Evolutionary conservation across 495 filamentous ascomycete species (phyloP).

Genomic region (Polyplosphaeria fusca): DNA sequence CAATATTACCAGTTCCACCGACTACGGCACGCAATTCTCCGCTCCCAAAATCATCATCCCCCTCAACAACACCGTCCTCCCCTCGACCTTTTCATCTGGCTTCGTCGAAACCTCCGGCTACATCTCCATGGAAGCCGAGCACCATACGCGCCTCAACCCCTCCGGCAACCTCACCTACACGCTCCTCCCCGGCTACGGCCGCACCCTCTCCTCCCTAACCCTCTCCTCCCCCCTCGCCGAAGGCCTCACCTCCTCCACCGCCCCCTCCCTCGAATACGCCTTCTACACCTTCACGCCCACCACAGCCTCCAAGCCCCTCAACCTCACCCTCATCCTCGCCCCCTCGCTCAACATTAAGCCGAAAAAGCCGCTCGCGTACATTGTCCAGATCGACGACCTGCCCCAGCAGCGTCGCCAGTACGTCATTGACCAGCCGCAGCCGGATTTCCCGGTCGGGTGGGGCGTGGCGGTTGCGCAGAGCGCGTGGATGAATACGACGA

Average conservation of each 20-base stretch:
- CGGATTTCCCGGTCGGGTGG: conserved; percentile 55
- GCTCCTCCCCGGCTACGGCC: conserved; percentile 54
- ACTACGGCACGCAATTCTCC: conserved; percentile 53
- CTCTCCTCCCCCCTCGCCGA: conserved; percentile 53
- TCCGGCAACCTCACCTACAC: conserved; percentile 41
- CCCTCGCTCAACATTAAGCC: conserved; percentile 62
- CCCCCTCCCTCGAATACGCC: conserved; percentile 61
- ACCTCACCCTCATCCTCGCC: conserved; percentile 60
- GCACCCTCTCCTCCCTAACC: conserved; percentile 57
- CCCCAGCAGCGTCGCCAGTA: conserved; percentile 50
- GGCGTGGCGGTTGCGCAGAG: conserved; percentile 52
- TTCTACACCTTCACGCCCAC: conserved; percentile 57
- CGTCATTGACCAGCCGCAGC: conserved; percentile 47
- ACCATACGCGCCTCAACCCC: conserved; percentile 44
- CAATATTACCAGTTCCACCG: conserved; percentile 52
- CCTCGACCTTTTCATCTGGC: conserved; percentile 55
- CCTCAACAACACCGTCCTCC: conserved; percentile 52
- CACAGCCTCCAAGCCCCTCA: conserved; percentile 44
- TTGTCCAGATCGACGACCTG: conserved; percentile 52
- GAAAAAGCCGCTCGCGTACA: conserved; percentile 57
- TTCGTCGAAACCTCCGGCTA: conserved; percentile 64
- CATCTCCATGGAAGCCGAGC: conserved; percentile 59
- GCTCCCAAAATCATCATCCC: conserved; percentile 58
- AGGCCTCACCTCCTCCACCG: conserved; percentile 46
- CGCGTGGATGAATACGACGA: conserved; percentile 60